A percentile compares a stretch with the other conserved stretches of the same genome.
phyloP scores from a whole-genome alignment of 2,329 filamentous ascomycete genomes.

The Ceratocystis ficicola region DNA sequence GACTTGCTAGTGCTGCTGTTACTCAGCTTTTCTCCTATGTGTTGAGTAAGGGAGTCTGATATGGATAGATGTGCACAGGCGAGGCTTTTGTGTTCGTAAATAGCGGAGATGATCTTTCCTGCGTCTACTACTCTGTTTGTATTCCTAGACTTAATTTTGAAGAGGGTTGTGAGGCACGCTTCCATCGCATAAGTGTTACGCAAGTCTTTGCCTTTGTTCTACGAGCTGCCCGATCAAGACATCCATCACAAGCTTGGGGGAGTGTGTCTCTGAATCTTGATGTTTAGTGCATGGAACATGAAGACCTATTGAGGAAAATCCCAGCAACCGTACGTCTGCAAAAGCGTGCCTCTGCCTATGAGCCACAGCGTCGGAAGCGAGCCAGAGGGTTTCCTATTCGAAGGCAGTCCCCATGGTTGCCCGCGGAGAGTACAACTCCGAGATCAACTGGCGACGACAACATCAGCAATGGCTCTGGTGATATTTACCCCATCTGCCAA shows the following conservation, averaged over 20 bases:
- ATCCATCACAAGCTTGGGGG: neutral
- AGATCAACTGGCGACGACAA: neutral
- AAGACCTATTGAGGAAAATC: neutral
- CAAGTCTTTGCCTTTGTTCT: neutral
- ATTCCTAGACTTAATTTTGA: neutral
- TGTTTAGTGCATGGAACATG: neutral
- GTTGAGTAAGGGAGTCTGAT: neutral
- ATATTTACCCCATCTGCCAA: too few relatives aligned
- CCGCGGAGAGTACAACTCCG: neutral
- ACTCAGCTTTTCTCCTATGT: neutral
- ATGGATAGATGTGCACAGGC: neutral
- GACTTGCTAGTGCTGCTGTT: neutral
- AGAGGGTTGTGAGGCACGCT: neutral
- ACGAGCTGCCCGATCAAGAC: neutral
- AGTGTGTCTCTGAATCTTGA: neutral
- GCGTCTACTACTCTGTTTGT: neutral
- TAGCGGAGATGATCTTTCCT: neutral
- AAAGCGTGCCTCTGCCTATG: neutral
- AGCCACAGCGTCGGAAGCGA: neutral
- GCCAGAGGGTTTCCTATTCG: neutral
- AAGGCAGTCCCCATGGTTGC: neutral
- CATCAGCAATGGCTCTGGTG: neutral
- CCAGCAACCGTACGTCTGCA: neutral
- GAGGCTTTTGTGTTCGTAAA: neutral
- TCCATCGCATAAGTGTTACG: neutral